These are phyloP conservation scores for Cymbopogon flexuosus DNA, from an alignment of 202 grass and related monocot genomes.

Conservation along the genomic window DNA sequence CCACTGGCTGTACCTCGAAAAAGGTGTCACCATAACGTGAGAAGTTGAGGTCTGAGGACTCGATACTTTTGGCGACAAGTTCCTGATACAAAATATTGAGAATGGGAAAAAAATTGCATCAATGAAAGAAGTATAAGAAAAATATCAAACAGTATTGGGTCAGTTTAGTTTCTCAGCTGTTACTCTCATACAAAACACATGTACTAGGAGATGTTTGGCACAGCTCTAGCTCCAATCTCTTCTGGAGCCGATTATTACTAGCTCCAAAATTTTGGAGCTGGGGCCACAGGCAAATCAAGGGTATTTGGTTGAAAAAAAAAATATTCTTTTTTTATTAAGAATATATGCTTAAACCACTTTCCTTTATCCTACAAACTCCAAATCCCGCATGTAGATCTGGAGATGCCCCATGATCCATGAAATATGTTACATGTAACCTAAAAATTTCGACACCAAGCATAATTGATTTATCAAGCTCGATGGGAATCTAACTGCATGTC, in stretches of 20 bases:
- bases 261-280: neutral
- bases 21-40: constrained; percentile 90
- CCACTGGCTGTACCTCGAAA: constrained; percentile 54
- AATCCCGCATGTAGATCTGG: neutral
- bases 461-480: neutral
- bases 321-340: neutral
- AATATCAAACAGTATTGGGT: neutral
- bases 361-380: neutral
- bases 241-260: neutral
- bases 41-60: constrained; percentile 94
- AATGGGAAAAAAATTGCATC: neutral
- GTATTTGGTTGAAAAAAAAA: neutral
- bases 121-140: neutral
- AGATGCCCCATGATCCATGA: neutral
- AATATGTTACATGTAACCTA: neutral
- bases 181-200: neutral
- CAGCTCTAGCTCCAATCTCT: neutral
- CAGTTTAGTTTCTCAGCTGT: constrained; percentile 5
- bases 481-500: neutral
- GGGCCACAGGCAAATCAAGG: neutral
- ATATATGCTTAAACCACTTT: neutral
- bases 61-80: constrained; percentile 86
- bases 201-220: neutral
- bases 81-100: constrained; percentile 46
- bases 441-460: neutral